Percentiles rank a stretch among this genome's conserved stretches.
Evolutionary conservation across 1,139 yeast genomes (phyloP).

Genomic region (Hansenula lynferdii): DNA sequence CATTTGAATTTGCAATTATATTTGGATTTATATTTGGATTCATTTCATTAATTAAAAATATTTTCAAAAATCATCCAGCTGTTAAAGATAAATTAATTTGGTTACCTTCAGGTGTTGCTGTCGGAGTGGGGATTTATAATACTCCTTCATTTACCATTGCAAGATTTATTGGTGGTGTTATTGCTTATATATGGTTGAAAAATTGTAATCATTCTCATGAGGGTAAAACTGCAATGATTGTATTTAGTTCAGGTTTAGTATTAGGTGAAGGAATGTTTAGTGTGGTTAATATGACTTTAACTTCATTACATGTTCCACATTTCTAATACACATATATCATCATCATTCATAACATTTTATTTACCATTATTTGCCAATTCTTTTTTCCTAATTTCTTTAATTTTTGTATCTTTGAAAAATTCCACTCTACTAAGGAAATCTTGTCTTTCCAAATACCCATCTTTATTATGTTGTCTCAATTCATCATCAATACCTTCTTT

Average conservation of each 20-base stretch:
- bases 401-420: conserved; percentile 55
- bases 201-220: conserved; percentile 27
- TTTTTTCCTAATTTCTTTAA: conserved; percentile 47
- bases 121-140: conserved; percentile 93
- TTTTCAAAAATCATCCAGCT: conserved; percentile 34
- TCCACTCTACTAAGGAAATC: conserved; percentile 83
- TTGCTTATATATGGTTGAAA: conserved; percentile 57
- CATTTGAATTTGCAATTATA: conserved; percentile 54
- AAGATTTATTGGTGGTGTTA: conserved; percentile 84
- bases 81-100: conserved; percentile 44
- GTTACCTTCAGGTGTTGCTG: conserved; percentile 94
- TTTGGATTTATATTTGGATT: conserved; percentile 68
- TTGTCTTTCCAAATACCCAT: conserved; percentile 87
- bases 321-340: too few species aligned
- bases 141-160: conserved; percentile 93
- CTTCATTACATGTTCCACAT: conserved; percentile 54
- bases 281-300: conserved; percentile 72
- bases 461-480: conserved; percentile 64
- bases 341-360: too few species aligned
- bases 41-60: conserved; percentile 62
- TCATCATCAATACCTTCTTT: conserved; percentile 81
- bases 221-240: conserved; percentile 66
- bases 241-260: conserved; percentile 87
- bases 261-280: conserved; percentile 92
- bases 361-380: conserved; percentile 26